phyloP scores from a whole-genome alignment of 2,329 filamentous ascomycete genomes.

The Fusarium sororula region DNA sequence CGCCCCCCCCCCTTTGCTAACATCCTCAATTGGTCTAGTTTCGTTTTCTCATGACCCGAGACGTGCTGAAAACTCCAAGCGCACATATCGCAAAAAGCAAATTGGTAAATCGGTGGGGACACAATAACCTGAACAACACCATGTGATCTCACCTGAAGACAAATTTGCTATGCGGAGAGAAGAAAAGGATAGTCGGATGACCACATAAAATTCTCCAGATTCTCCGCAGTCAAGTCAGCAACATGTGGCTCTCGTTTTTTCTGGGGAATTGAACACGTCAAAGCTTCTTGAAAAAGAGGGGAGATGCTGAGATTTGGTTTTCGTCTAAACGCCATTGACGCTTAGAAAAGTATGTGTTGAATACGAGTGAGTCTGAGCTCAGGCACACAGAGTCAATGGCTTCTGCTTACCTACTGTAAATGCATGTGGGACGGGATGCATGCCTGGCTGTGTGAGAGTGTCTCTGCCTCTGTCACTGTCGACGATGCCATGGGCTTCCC shows the following conservation, averaged over 20 bases:
- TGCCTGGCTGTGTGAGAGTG: background rate
- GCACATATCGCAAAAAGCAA: constrained; percentile 29
- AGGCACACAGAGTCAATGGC: constrained; percentile 9
- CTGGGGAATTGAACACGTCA: constrained; percentile 12
- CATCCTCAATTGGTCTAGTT: constrained; percentile 4
- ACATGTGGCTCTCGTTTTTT: constrained; percentile 7
- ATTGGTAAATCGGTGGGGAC: background rate
- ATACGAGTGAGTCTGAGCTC: constrained; percentile 8
- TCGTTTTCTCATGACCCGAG: constrained; percentile 23
- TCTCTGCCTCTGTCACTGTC: background rate
- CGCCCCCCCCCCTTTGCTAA: background rate
- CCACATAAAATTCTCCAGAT: constrained; percentile 19
- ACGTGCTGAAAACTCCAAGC: constrained; percentile 15
- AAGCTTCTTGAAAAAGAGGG: constrained; percentile 4
- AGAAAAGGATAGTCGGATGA: constrained; percentile 4
- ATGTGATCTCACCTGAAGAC: constrained; percentile 21
- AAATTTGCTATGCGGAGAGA: background rate
- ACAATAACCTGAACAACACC: background rate
- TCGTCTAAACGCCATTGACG: constrained; percentile 38
- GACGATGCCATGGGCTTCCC: constrained; percentile 21
- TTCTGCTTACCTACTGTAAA: background rate
- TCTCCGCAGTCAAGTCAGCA: constrained; percentile 18
- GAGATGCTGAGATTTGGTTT: constrained; percentile 9
- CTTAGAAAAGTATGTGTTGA: background rate
- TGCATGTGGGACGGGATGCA: background rate